Conservation (phyloP, 2,329 filamentous ascomycete genomes). For the Cladophialophora yegresii region DNA sequence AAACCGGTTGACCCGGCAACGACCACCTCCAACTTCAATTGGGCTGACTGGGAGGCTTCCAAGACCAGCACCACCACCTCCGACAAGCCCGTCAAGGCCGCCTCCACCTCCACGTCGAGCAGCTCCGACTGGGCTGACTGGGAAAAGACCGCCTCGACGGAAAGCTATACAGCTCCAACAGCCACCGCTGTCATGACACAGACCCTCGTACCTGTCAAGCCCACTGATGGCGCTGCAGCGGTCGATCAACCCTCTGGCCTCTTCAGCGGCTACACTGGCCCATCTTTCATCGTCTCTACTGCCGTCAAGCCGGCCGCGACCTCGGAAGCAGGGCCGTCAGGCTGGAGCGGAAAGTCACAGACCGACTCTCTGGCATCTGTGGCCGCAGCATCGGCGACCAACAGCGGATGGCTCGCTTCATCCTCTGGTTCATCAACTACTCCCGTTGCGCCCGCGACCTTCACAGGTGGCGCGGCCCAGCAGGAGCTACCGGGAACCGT, state of each 20-base stretch:
- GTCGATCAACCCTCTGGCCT: background rate
- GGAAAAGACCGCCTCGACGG: background rate
- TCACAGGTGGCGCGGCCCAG: constrained; percentile 31
- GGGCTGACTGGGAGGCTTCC: constrained; percentile 21
- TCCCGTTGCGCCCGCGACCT: constrained; percentile 21
- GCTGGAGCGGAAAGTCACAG: background rate
- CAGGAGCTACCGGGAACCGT: constrained; percentile 24
- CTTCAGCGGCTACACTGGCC: constrained; percentile 3
- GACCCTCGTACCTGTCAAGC: constrained; percentile 21
- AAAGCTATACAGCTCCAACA: constrained; percentile 31
- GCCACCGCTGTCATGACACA: constrained; percentile 26
- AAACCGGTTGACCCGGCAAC: constrained; percentile 2
- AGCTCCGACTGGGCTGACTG: constrained; percentile 14
- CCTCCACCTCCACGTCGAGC: constrained; percentile 1
- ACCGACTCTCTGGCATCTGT: background rate
- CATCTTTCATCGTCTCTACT: constrained; percentile 3
- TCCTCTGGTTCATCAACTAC: constrained; percentile 1
- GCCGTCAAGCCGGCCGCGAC: constrained; percentile 9
- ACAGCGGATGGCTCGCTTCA: constrained; percentile 17
- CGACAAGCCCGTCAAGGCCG: background rate
- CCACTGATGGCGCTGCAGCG: constrained; percentile 6
- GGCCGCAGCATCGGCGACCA: constrained; percentile 11
- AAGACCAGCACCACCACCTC: constrained; percentile 7
- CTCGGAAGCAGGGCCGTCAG: constrained; percentile 3
- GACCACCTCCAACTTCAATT: constrained; percentile 13